Evolutionary conservation across 495 filamentous ascomycete genomes (phyloP), one percentile per base, ranked within the genome.

Genomic region (Penicillium pulvis): DNA sequence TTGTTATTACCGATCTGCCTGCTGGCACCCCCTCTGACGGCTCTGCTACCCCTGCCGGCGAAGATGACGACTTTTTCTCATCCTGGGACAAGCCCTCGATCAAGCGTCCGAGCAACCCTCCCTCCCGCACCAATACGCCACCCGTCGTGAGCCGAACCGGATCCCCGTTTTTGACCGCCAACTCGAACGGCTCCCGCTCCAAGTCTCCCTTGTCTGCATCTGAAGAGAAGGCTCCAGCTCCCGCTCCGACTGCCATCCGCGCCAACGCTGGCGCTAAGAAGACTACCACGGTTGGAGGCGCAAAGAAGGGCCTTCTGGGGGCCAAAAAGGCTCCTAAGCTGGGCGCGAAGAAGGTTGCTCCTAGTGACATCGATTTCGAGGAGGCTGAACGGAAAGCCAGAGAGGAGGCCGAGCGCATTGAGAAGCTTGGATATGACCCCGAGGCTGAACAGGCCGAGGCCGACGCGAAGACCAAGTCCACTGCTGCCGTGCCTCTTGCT

Each of bases 21-120:
- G 85, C 83, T 48, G 79, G 81, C 31, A 80, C 77, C 24, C 70
- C 80, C 23, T 74, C 79, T 36, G 87, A 90, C 59, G 85, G 83
- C 61, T 80, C 86, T 1, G 81, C 77, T 65, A 92, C 91, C 19
- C 90, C 90, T 41, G 81, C 87, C 45, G 86, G 82, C 52, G 93
- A 98, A 24, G 91, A 89, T 9, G 92, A 95, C 61, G 93, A 98
- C 72, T 98, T 98, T 82, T 98, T 98, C 79, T 96, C 93, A 9
- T 96, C 92, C 0, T 98, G 93, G 93, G 95, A 98, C 71, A 96
- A 97, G 75, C 94, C 94, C 4, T 84, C 92, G 4, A 96, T 98
- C 78, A 98, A 98, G 79, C 89, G 93, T 56, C 95, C 93, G 9
- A 96, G 90, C 64, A 94, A 96, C 58, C 94, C 94, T 28, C 85